A percentile compares a stretch with the other conserved stretches of the same genome.
Conservation (phyloP, 176 grass and related monocot species). For the Lolium rigidum region DNA sequence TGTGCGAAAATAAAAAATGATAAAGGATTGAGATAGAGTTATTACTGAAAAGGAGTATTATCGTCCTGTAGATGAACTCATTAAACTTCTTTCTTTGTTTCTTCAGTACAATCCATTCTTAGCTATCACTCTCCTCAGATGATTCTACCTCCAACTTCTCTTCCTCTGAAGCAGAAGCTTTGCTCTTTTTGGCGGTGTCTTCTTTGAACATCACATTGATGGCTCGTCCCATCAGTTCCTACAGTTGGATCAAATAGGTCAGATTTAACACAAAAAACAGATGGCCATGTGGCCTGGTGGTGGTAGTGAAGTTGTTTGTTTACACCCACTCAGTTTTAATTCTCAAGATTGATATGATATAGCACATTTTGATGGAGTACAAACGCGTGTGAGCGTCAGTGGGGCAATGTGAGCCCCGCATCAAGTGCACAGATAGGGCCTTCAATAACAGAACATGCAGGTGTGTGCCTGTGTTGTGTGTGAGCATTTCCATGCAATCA, state of each 20-base stretch:
- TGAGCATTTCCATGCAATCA: not conserved
- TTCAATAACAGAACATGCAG: not conserved
- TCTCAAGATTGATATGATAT: not conserved
- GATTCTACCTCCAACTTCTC: slow-evolving; percentile 17
- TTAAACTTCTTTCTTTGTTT: slow-evolving; percentile 24
- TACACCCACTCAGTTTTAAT: not conserved
- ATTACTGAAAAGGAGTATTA: slow-evolving; percentile 28
- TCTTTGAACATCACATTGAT: slow-evolving; percentile 59
- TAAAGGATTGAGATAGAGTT: slow-evolving; percentile 5
- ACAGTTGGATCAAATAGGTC: slow-evolving; percentile 27
- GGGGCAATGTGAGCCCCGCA: not conserved
- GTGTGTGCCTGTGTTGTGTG: not conserved
- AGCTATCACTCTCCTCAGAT: slow-evolving; percentile 46
- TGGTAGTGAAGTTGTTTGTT: not conserved
- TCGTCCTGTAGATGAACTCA: slow-evolving; percentile 19
- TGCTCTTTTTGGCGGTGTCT: slow-evolving; percentile 46
- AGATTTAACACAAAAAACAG: slow-evolving; percentile 18
- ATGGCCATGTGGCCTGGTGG: not conserved
- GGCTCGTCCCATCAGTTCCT: slow-evolving; percentile 65
- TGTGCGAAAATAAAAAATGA: slow-evolving; percentile 13
- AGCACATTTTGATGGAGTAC: not conserved
- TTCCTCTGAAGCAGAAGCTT: slow-evolving; percentile 40
- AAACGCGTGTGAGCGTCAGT: not conserved
- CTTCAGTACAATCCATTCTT: slow-evolving; percentile 20
- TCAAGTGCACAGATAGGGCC: not conserved